These are phyloP conservation scores for Aspergillus novoparasiticus DNA, from an alignment of 2,329 filamentous ascomycete genomes.

Conservation along the genomic window DNA sequence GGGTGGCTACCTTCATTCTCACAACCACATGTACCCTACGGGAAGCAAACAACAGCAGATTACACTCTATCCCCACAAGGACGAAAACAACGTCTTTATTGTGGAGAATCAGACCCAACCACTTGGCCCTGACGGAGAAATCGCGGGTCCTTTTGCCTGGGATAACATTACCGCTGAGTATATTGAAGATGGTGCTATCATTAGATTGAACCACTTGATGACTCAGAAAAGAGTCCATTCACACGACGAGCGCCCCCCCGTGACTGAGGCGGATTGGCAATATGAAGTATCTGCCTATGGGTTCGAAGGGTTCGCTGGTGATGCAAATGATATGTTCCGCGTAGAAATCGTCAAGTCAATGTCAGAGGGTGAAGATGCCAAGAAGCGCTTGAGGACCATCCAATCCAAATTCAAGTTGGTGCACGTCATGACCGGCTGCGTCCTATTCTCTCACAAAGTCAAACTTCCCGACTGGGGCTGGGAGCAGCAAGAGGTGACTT, in stretches of 20 bases:
- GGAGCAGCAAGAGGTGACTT: conserved; percentile 99
- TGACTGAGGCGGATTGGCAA: conserved; percentile 90
- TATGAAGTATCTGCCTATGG: conserved; percentile 96
- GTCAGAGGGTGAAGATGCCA: conserved; percentile 76
- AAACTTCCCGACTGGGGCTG: conserved; percentile 98
- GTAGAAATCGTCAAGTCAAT: conserved; percentile 91
- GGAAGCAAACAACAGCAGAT: conserved; percentile 99
- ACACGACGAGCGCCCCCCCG: conserved; percentile 81
- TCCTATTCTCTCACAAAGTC: conserved; percentile 96
- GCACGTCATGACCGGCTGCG: conserved; percentile 95
- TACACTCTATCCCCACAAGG: conserved; percentile 97
- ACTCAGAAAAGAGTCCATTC: conserved; percentile 93
- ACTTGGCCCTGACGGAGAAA: conserved; percentile 71
- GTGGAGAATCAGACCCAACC: conserved; percentile 97
- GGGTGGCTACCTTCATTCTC: conserved; percentile 95
- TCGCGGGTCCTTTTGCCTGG: conserved; percentile 84
- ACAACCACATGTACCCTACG: conserved; percentile 94
- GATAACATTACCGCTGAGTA: conserved; percentile 69
- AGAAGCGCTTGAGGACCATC: conserved; percentile 86
- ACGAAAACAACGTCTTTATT: conserved; percentile 95
- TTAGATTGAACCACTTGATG: conserved; percentile 80
- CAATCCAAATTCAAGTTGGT: conserved; percentile 95
- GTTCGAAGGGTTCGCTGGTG: conserved; percentile 93
- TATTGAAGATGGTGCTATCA: conserved; percentile 76
- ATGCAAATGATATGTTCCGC: conserved; percentile 94